Evolutionary conservation across 2,329 filamentous ascomycete species (phyloP), one percentile per base, ranked within the genome.

Genomic region (Diaporthe eres): DNA sequence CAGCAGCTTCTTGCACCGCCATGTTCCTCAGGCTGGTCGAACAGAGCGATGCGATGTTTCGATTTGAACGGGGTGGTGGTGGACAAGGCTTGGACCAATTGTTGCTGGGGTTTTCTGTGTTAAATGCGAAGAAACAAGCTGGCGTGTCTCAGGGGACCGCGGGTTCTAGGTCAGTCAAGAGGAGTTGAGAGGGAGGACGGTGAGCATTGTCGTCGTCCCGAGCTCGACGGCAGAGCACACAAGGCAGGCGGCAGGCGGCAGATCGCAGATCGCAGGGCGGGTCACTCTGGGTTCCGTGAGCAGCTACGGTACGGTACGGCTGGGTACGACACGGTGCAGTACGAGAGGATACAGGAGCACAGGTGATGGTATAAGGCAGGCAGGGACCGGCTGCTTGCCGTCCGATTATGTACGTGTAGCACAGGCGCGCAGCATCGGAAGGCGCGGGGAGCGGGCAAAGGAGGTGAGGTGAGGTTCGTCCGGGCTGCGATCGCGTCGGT

Each of bases 1-100:
- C 81, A 0, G 83, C 76, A 2, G 88, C 75, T 25, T 77, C 82
- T 73, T 80, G 85, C 22, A 82, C 78, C n/a, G 75, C 25, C 74
- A 77, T 78, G 57, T 57, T 75, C 22, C 28, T 25, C 22, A n/a
- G 42, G 37, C 42, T 25, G 51, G 25, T 28, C 55, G 68, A 47
- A 55, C 17, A 37, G 55, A 7, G 42, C 17, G 39, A 37, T 51
- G 25, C 15, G 12, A 51, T 49, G n/a, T 53, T 3, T 37, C 22
- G 63, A 17, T 37, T n/a, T 10, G 53, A 39, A 3, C 6, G 55
- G 28, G 55, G 22, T 3, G 39, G 25, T n/a, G 37, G 19, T 4
- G 17, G 25, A 67, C 61, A 17, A n/a, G 28, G 61, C 15, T 37
- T 31, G 61, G 17, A n/a, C 58, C n/a, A 39, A 15, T 42, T 25